phyloP scores from a whole-genome alignment of 768 basidiomycete genomes.

The Auriscalpium vulgare region DNA sequence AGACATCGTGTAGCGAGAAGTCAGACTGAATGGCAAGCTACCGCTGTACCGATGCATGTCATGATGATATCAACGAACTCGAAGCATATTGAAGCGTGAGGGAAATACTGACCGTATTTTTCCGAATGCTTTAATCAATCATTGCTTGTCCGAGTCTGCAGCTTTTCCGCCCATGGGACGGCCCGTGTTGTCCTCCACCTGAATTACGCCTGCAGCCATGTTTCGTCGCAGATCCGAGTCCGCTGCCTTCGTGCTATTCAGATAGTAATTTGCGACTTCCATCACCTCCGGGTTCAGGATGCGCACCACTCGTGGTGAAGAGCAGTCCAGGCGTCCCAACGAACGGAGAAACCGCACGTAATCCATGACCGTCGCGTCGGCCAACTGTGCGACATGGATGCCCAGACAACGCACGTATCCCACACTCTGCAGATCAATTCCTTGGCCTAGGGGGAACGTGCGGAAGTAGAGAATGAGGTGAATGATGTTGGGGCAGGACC shows the following conservation, averaged over 20 bases:
- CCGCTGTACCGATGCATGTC: too few species aligned
- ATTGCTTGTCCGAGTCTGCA: too few species aligned
- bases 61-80: too few species aligned
- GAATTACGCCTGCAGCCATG: not conserved
- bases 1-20: too few species aligned
- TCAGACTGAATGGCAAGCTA: too few species aligned
- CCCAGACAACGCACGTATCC: not conserved
- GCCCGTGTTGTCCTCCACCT: not conserved
- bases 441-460: not conserved
- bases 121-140: too few species aligned
- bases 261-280: not conserved
- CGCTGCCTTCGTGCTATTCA: not conserved
- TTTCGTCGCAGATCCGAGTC: not conserved
- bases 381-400: not conserved
- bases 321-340: not conserved
- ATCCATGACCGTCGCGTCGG: not conserved
- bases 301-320: not conserved
- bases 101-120: too few species aligned
- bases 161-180: not conserved
- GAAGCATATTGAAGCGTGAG: too few species aligned
- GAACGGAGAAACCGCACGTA: not conserved
- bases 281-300: not conserved
- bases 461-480: not conserved
- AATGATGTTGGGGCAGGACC: not conserved
- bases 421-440: not conserved